Conservation (phyloP, 2,329 filamentous ascomycete species). For the Sclerotinia nivalis region DNA sequence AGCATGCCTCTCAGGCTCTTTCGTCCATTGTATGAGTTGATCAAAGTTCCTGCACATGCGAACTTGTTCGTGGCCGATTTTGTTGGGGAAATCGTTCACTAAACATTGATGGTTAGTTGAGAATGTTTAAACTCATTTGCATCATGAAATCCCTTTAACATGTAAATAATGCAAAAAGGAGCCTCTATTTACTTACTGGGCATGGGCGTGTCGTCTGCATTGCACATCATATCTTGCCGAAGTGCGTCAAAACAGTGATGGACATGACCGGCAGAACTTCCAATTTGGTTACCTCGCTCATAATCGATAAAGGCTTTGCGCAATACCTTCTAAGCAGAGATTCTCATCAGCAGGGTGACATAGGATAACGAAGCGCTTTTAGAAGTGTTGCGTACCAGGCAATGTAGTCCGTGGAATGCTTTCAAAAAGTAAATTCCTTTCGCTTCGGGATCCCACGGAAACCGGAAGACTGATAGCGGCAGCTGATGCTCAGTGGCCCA, state of each 20-base stretch:
- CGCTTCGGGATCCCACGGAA: conserved; percentile 10
- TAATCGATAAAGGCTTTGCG: neutral
- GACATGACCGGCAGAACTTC: conserved; percentile 1
- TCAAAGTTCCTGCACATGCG: conserved; percentile 24
- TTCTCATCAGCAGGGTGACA: neutral
- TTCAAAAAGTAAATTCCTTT: conserved; percentile 21
- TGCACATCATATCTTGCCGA: conserved; percentile 24
- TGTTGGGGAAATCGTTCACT: conserved; percentile 2
- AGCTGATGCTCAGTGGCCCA: conserved; percentile 6
- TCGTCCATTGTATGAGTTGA: conserved; percentile 17
- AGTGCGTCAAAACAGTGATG: conserved; percentile 20
- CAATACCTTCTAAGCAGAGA: neutral
- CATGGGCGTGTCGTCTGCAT: conserved; percentile 19
- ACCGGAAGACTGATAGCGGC: conserved; percentile 3
- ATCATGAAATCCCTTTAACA: too few species aligned
- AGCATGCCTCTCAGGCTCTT: conserved; percentile 9
- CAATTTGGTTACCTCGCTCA: neutral
- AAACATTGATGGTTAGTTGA: neutral
- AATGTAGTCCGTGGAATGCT: conserved; percentile 10
- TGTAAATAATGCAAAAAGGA: neutral
- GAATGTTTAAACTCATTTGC: neutral
- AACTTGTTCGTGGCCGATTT: conserved; percentile 18
- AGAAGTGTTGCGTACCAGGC: conserved; percentile 1
- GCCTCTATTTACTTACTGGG: neutral
- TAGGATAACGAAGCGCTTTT: too few species aligned